Conservation (phyloP, 345 rosid genomes). For the Syzygium grande region DNA sequence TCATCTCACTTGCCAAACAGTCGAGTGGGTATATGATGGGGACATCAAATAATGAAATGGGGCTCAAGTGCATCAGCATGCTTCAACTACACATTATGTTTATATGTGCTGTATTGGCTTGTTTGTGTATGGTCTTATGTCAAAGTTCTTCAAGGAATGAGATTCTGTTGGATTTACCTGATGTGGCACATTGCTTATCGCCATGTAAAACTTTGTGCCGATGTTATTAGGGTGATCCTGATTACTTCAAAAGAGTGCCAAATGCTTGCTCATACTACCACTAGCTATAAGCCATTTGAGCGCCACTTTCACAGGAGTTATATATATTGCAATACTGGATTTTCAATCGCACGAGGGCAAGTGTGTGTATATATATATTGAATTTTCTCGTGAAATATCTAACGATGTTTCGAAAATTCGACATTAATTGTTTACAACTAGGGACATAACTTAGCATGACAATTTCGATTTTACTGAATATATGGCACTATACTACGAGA, state of each 20-base stretch:
- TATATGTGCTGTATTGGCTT: background rate
- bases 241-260: background rate
- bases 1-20: background rate
- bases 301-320: background rate
- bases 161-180: background rate
- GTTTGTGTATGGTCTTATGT: background rate
- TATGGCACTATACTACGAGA: background rate
- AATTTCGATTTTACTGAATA: background rate
- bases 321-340: background rate
- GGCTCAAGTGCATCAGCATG: background rate
- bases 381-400: background rate
- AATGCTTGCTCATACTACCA: background rate
- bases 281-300: background rate
- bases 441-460: background rate
- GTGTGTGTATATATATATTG: background rate
- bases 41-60: background rate
- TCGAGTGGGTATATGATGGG: background rate
- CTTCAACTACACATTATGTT: background rate
- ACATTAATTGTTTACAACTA: background rate
- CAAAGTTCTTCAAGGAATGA: background rate
- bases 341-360: background rate
- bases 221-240: background rate
- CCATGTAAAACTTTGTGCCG: background rate
- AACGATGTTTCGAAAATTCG: background rate
- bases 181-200: background rate